Evolutionary conservation across 345 rosid genomes (phyloP).

Genomic region (Camelina laxa): DNA sequence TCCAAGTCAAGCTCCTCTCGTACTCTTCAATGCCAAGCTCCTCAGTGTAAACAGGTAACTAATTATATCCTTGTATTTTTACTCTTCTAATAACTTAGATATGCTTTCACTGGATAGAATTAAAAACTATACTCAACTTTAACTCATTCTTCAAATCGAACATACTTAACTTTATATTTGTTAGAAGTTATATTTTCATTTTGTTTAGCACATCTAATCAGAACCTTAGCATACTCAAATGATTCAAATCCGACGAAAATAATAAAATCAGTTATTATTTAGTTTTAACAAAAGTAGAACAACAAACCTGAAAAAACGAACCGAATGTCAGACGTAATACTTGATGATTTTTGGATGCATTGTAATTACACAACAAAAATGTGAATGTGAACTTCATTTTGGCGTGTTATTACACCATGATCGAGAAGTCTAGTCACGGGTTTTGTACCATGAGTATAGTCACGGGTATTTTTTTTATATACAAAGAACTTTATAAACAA

Average conservation of each 20-base stretch:
- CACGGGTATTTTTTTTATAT: conserved; percentile 22
- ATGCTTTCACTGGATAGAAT: neutral
- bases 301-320: conserved; percentile 6
- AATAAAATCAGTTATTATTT: neutral
- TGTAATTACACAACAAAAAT: neutral
- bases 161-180: neutral
- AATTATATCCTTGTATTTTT: neutral
- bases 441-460: conserved; percentile 22
- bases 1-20: conserved; percentile 62
- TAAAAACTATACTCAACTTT: neutral
- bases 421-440: conserved; percentile 30
- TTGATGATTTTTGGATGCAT: conserved; percentile 20
- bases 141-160: neutral
- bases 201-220: neutral
- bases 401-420: conserved; percentile 14
- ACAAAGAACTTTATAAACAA: conserved; percentile 12
- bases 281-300: neutral
- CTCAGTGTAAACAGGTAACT: conserved; percentile 83
- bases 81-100: neutral
- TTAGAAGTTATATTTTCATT: neutral
- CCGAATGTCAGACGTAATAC: conserved; percentile 1
- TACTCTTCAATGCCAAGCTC: conserved; percentile 60
- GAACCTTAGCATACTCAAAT: neutral
- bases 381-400: conserved; percentile 28
- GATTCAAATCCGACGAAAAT: neutral